phyloP scores from a whole-genome alignment of 164 flowering plant species.

The Liriodendron chinense region DNA sequence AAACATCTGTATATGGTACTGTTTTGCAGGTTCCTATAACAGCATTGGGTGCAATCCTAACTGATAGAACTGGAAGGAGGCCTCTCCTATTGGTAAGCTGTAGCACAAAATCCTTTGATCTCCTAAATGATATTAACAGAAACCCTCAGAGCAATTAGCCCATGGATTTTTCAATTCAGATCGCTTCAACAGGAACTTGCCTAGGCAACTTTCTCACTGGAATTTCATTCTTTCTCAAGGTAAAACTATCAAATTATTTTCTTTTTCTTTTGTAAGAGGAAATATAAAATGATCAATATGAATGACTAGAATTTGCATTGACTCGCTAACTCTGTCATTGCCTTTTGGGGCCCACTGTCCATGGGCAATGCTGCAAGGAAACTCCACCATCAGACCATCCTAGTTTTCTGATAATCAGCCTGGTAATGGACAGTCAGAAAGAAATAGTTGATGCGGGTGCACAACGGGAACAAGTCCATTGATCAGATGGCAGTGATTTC shows the following conservation, averaged over 20 bases:
- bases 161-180: slow-evolving; percentile 29
- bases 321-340: neutral
- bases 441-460: neutral
- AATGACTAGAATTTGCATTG: too few species aligned
- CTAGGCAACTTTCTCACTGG: slow-evolving; percentile 54
- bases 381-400: neutral
- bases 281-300: too few species aligned
- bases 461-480: neutral
- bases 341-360: neutral
- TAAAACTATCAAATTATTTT: slow-evolving; percentile 12
- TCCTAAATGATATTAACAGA: neutral
- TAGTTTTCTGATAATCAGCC: neutral
- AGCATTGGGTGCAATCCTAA: slow-evolving; percentile 48
- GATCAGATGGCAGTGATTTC: neutral
- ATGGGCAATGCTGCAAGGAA: neutral
- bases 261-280: too few species aligned
- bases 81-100: slow-evolving; percentile 64
- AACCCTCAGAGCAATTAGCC: neutral
- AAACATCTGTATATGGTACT: neutral
- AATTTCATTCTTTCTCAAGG: slow-evolving; percentile 76
- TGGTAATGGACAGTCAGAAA: neutral
- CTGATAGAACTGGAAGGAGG: slow-evolving; percentile 82
- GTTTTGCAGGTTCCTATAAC: slow-evolving; percentile 62
- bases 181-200: slow-evolving; percentile 66
- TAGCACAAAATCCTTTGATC: neutral